Evolutionary conservation across 2,329 filamentous ascomycete species (phyloP), one percentile per base, ranked within the genome.

Genomic region (Microsporum audouinii): DNA sequence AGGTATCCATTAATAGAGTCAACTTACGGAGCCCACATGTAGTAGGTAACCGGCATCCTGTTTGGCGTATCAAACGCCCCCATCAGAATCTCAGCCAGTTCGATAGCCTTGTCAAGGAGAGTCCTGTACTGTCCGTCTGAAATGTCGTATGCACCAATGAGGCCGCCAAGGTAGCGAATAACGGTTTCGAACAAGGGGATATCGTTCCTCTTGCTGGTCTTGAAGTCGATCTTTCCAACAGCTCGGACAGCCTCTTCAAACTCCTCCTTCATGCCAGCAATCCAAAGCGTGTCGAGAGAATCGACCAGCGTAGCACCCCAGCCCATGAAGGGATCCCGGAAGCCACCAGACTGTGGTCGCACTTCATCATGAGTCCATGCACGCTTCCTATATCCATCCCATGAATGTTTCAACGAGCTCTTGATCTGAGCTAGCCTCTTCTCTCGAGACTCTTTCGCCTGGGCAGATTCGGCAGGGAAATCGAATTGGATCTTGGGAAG

Each of bases 1-100:
- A 14, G 17, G 39, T 6, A 43, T 36, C 34, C 34, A 41, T 41
- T n/a, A 43, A 43, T 23, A 43, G 39, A 43, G 33, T 45, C 12
- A 60, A 75, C 76, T 71, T 69, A 82, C 65, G 87, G 88, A 67
- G 83, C 82, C 89, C 88, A 96, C 74, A 92, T 95, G 73, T 86
- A 91, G 3, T 60, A 65, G 12, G 64, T 64, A 12, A 63, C 27
- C 2, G 69, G 69, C 68, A 71, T 67, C n/a, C 68, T 63, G 63
- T 70, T 70, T 12, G 65, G 64, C 5, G 69, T 71, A 55, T 72
- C 69, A 61, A 73, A 73, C 31, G 75, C 77, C 17, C 75, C 72
- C 65, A 81, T 80, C 33, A 83, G 74, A 72, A 81, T 79, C 61
- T 83, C 76, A 53, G 78, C 81, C 14, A 83, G 72, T 69, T 83